A percentile compares a stretch with the other conserved stretches of the same genome.
Evolutionary conservation across 2,329 filamentous ascomycete genomes (phyloP).

Genomic region (Arthrobotrys conoides): DNA sequence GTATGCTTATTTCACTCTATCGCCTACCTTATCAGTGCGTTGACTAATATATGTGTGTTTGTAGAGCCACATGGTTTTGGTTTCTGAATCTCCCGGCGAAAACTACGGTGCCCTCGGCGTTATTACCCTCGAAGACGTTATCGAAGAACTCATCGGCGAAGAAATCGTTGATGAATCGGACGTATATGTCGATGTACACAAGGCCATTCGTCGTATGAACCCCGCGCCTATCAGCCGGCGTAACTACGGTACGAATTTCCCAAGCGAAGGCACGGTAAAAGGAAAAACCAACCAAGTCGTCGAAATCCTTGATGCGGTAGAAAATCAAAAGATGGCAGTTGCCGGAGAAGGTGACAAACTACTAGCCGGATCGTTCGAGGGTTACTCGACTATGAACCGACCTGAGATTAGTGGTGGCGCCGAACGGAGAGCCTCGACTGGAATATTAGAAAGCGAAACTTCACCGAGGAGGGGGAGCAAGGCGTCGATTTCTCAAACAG

Average conservation of each 20-base stretch:
- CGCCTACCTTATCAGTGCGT: background rate
- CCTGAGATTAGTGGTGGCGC: conserved; percentile 1
- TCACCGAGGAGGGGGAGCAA: conserved; percentile 61
- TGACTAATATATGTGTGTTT: conserved; percentile 69
- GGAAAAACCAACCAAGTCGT: conserved; percentile 66
- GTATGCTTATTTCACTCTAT: conserved; percentile 17
- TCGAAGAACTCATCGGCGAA: conserved; percentile 98
- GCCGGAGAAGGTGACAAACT: conserved; percentile 49
- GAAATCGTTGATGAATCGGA: conserved; percentile 99
- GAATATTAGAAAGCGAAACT: conserved; percentile 70
- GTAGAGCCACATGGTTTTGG: conserved; percentile 86
- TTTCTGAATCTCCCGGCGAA: conserved; percentile 91
- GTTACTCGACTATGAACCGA: conserved; percentile 22
- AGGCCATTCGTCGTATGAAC: conserved; percentile 89
- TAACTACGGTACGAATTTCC: conserved; percentile 61
- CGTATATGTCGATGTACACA: conserved; percentile 98
- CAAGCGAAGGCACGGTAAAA: conserved; percentile 62
- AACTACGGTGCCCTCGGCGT: conserved; percentile 91
- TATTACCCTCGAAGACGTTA: conserved; percentile 96
- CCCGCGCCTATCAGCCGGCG: conserved; percentile 73
- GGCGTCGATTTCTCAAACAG: conserved; percentile 60
- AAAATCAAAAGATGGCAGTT: conserved; percentile 58
- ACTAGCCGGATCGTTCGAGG: conserved; percentile 8
- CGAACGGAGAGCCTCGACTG: conserved; percentile 61
- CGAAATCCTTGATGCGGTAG: conserved; percentile 67